Percentiles rank a stretch among this genome's conserved stretches.
Conservation (phyloP, 2,329 filamentous ascomycete genomes). For the Verticillium tricorpus region DNA sequence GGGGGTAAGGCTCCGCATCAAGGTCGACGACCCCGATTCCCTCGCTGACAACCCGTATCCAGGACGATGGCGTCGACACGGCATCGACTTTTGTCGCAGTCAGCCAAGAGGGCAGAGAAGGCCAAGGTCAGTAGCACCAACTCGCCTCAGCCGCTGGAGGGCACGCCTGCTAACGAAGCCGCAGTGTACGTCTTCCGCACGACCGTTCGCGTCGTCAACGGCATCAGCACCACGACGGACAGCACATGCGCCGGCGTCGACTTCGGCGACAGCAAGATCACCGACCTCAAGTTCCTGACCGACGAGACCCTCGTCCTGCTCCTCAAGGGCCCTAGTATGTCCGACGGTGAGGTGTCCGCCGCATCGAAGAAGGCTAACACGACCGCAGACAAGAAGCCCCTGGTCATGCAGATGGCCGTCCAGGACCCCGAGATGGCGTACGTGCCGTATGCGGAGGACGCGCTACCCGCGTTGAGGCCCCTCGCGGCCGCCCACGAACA, state of each 20-base stretch:
- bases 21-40: no score
- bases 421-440: constrained; percentile 30
- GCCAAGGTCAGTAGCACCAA: constrained; percentile 26
- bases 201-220: constrained; percentile 48
- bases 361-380: background rate
- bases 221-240: constrained; percentile 46
- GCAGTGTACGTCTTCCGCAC: constrained; percentile 56
- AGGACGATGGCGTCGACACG: background rate
- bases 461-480: constrained; percentile 2
- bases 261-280: constrained; percentile 37
- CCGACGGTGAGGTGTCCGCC: background rate
- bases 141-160: background rate
- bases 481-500: background rate
- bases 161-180: background rate
- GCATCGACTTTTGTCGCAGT: constrained; percentile 31
- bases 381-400: constrained; percentile 18
- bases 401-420: constrained; percentile 30
- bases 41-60: background rate
- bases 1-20: constrained; percentile 20
- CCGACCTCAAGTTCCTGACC: constrained; percentile 66
- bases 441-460: constrained; percentile 24
- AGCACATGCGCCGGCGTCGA: constrained; percentile 35
- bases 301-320: constrained; percentile 48
- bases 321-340: background rate
- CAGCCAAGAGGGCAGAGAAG: constrained; percentile 29